Evolutionary conservation across 768 basidiomycete genomes (phyloP).

Genomic region (Grammothele lineata): DNA sequence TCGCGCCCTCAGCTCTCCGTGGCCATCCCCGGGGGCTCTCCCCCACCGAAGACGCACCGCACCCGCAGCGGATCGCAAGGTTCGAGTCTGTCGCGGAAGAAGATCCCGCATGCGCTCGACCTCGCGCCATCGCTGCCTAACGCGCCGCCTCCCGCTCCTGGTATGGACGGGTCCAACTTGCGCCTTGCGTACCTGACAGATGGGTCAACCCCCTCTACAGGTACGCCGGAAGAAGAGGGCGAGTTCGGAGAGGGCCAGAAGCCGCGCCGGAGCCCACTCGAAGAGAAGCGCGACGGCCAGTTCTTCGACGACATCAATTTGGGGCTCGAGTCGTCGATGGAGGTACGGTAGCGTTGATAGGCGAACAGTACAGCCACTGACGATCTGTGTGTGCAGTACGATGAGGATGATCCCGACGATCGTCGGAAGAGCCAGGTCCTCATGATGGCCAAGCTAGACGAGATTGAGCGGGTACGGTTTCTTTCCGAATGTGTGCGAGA

Average conservation of each 20-base stretch:
- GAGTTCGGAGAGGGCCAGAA: constrained; percentile 13
- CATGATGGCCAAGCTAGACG: constrained; percentile 73
- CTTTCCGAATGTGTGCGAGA: too few relatives aligned
- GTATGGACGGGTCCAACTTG: constrained; percentile 31
- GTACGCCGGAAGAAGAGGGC: constrained; percentile 4
- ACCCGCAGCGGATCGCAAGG: constrained; percentile 7
- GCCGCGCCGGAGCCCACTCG: constrained; percentile 30
- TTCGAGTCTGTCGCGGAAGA: constrained; percentile 31
- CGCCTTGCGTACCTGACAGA: constrained; percentile 46
- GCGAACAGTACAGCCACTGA: constrained; percentile 25
- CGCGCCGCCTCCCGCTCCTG: constrained; percentile 31
- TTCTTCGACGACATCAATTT: constrained; percentile 45
- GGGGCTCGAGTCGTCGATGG: constrained; percentile 40
- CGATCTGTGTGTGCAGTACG: constrained; percentile 41
- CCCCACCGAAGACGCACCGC: constrained; percentile 28
- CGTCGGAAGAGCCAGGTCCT: constrained; percentile 69
- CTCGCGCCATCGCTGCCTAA: constrained; percentile 29
- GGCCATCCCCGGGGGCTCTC: constrained; percentile 31
- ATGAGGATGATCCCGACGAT: constrained; percentile 70
- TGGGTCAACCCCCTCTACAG: constrained; percentile 14
- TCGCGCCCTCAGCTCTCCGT: constrained; percentile 30
- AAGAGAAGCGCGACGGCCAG: constrained; percentile 43
- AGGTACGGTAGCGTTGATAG: too few relatives aligned
- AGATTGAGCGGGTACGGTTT: constrained; percentile 62
- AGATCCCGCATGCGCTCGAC: constrained; percentile 51